These are phyloP conservation scores for Phyllosticta citribraziliensis DNA, from an alignment of 2,329 filamentous ascomycete species.

Conservation along the genomic window DNA sequence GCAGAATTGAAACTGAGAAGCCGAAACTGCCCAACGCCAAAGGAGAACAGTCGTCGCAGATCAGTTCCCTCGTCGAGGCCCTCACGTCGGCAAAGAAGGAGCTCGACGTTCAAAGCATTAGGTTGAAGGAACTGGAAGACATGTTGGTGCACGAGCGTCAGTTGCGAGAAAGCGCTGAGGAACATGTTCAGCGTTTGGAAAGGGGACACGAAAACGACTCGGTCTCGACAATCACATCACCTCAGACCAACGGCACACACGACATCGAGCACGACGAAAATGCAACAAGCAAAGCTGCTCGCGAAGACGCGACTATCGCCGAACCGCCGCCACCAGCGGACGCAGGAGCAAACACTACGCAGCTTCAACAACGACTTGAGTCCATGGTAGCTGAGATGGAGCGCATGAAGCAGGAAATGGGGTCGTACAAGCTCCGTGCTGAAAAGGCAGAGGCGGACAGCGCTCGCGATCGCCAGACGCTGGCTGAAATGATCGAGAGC, in stretches of 20 bases:
- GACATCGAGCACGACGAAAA: neutral
- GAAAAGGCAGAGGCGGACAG: slow-evolving; percentile 73
- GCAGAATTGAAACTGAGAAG: slow-evolving; percentile 66
- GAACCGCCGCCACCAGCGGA: slow-evolving; percentile 22
- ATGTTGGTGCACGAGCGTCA: slow-evolving; percentile 69
- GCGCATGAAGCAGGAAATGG: slow-evolving; percentile 69
- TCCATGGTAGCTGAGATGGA: slow-evolving; percentile 70
- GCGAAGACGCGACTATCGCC: slow-evolving; percentile 14
- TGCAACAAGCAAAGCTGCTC: neutral
- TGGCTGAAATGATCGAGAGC: slow-evolving; percentile 81
- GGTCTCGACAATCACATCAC: neutral
- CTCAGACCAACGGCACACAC: slow-evolving; percentile 23
- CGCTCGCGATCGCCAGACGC: slow-evolving; percentile 58
- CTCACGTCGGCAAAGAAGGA: slow-evolving; percentile 77
- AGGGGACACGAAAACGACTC: slow-evolving; percentile 44
- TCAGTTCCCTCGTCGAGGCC: slow-evolving; percentile 75
- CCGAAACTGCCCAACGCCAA: slow-evolving; percentile 41
- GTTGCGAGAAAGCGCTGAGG: slow-evolving; percentile 76
- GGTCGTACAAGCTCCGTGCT: slow-evolving; percentile 65
- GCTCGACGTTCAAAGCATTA: slow-evolving; percentile 69
- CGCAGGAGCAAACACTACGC: slow-evolving; percentile 31
- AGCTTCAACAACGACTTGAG: slow-evolving; percentile 64
- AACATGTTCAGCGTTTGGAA: slow-evolving; percentile 62
- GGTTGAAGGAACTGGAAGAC: slow-evolving; percentile 72
- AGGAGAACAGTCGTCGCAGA: slow-evolving; percentile 56